These are phyloP conservation scores for Kwoniella shandongensis DNA, from an alignment of 768 basidiomycete species.

Conservation along the genomic window DNA sequence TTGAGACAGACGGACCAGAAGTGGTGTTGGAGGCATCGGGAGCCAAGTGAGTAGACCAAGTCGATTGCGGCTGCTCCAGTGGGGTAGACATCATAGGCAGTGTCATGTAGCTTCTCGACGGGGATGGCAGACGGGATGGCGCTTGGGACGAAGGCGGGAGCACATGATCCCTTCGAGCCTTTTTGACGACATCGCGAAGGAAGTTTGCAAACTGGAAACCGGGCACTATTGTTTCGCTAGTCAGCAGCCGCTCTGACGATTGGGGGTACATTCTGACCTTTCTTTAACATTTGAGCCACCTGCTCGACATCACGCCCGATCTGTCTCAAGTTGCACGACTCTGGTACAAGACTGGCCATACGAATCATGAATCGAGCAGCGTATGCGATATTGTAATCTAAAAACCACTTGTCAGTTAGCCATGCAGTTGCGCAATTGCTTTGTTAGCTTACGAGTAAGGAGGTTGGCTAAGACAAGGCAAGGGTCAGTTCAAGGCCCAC, in stretches of 20 bases:
- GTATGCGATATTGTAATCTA: constrained; percentile 30
- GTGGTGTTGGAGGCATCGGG: neutral
- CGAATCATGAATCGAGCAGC: constrained; percentile 44
- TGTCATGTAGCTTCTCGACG: neutral
- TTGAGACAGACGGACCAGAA: constrained; percentile 2
- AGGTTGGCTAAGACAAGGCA: constrained; percentile 23
- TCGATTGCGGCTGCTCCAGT: neutral
- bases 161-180: constrained; percentile 36
- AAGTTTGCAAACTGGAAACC: constrained; percentile 43
- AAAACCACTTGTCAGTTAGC: neutral
- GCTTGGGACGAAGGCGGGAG: constrained; percentile 38
- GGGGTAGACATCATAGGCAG: neutral
- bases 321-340: constrained; percentile 33
- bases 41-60: too few species aligned
- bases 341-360: constrained; percentile 37
- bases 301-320: constrained; percentile 43
- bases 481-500: constrained; percentile 1
- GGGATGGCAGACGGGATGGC: constrained; percentile 20
- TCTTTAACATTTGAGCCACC: constrained; percentile 26
- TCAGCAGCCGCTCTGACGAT: neutral
- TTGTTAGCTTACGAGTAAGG: constrained; percentile 24
- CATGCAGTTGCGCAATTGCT: too few species aligned
- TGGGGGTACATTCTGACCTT: constrained; percentile 22
- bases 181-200: constrained; percentile 36
- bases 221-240: constrained; percentile 27